Evolutionary conservation across 192 early-diverging fungal genomes (phyloP).

Genomic region (Lobosporangium transversale): DNA sequence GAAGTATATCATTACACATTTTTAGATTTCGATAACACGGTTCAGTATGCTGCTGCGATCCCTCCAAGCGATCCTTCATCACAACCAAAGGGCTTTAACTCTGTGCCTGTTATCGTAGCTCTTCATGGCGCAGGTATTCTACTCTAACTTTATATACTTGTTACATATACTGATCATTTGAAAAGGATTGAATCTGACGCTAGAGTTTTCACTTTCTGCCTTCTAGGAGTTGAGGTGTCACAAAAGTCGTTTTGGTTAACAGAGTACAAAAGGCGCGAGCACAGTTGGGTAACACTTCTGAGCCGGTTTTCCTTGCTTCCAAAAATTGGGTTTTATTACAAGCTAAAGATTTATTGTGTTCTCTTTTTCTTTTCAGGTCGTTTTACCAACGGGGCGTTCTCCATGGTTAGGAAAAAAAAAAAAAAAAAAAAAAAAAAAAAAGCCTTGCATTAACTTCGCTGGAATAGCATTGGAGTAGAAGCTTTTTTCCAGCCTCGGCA

Average conservation of each 20-base stretch:
- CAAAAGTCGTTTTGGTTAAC: slow-evolving; percentile 67
- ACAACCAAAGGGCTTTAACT: slow-evolving; percentile 11
- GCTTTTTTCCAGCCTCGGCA: neutral
- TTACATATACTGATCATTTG: no score
- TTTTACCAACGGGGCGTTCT: slow-evolving; percentile 77
- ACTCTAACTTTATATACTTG: neutral
- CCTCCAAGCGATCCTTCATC: slow-evolving; percentile 53
- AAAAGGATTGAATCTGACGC: no score
- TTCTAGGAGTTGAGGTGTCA: slow-evolving; percentile 60
- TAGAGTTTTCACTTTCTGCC: no score
- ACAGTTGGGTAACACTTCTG: slow-evolving; percentile 77
- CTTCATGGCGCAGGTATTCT: slow-evolving; percentile 74
- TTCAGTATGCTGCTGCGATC: slow-evolving; percentile 70
- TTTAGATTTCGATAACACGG: slow-evolving; percentile 69
- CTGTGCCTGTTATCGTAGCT: slow-evolving; percentile 68
- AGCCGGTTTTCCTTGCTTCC: no score
- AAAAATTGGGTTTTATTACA: no score
- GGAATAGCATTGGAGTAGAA: no score
- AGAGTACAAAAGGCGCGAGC: slow-evolving; percentile 64
- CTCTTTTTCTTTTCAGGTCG: slow-evolving; percentile 53
- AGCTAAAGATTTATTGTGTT: neutral
- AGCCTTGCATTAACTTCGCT: no score
- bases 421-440: neutral
- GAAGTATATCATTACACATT: slow-evolving; percentile 77
- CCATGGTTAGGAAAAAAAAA: slow-evolving; percentile 60